A percentile compares a stretch with the other conserved stretches of the same genome.
phyloP scores from a whole-genome alignment of 139 green algal genomes.

The Coelastrella sp. region DNA sequence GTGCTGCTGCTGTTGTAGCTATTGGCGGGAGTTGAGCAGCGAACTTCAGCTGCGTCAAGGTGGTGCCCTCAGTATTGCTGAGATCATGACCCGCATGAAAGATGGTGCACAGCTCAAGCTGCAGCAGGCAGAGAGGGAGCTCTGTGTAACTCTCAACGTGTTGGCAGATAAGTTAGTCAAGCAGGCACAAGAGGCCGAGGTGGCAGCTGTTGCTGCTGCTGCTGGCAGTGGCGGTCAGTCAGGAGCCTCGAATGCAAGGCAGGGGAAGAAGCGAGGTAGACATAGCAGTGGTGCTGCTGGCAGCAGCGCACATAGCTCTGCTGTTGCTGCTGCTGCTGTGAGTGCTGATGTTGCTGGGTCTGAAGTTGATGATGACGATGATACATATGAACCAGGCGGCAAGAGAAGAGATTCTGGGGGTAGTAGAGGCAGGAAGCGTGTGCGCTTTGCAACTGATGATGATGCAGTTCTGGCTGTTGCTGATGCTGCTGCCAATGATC shows the following conservation, averaged over 20 bases:
- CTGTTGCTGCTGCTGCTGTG: conserved; percentile 23
- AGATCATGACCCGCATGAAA: conserved; percentile 72
- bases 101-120: conserved; percentile 65
- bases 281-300: not conserved
- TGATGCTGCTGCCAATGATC: no score
- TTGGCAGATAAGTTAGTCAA: conserved; percentile 50
- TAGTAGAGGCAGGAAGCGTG: conserved; percentile 4
- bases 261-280: not conserved
- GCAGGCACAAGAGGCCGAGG: conserved; percentile 37
- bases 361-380: not conserved
- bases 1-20: conserved; percentile 21
- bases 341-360: not conserved
- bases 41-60: conserved; percentile 50
- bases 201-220: not conserved
- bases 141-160: conserved; percentile 75
- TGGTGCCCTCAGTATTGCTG: conserved; percentile 58
- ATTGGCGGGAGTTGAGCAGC: conserved; percentile 51
- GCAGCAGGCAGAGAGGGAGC: conserved; percentile 73
- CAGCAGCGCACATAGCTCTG: not conserved
- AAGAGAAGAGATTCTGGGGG: not conserved
- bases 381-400: not conserved
- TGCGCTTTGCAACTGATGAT: no score
- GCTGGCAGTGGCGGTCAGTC: not conserved
- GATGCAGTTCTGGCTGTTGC: no score
- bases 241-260: not conserved